A percentile compares a stretch with the other conserved stretches of the same genome.
Evolutionary conservation across 192 early-diverging fungal genomes (phyloP).

Genomic region (Coemansia sp.): DNA sequence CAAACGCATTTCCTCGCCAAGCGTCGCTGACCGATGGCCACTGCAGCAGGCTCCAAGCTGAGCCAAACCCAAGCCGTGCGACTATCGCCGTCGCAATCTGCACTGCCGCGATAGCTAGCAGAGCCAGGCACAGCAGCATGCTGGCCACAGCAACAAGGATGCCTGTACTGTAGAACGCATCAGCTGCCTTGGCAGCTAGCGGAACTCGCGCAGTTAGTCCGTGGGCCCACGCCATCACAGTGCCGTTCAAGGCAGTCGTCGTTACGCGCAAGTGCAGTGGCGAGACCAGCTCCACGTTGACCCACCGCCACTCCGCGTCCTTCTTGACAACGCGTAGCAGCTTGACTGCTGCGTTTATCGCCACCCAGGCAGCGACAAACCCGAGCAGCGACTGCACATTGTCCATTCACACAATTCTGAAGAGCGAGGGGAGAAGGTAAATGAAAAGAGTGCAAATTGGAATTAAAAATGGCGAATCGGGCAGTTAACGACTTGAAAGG

Average conservation of each 20-base stretch:
- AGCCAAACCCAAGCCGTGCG: not conserved
- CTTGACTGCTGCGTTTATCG: constrained; percentile 12
- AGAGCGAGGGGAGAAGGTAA: not conserved
- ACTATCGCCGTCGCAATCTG: constrained; percentile 22
- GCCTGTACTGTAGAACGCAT: constrained; percentile 19
- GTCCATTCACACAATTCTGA: constrained; percentile 13
- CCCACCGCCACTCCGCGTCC: not conserved
- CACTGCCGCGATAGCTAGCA: constrained; percentile 13
- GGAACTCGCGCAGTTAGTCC: not conserved
- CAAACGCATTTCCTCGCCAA: not conserved
- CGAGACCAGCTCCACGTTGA: constrained; percentile 29
- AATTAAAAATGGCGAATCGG: too few species aligned
- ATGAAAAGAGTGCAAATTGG: not conserved
- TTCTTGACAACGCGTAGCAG: not conserved
- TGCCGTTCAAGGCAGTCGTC: constrained; percentile 10
- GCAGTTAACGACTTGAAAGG: too few species aligned
- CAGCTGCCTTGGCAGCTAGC: not conserved
- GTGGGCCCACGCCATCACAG: not conserved
- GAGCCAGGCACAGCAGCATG: constrained; percentile 21
- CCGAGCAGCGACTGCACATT: constrained; percentile 5
- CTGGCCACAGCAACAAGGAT: constrained; percentile 5
- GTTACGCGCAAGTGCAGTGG: constrained; percentile 35
- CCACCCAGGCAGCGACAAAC: constrained; percentile 15
- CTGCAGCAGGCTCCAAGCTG: not conserved
- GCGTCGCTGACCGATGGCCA: not conserved